Percentiles rank a stretch among this genome's conserved stretches.
Conservation (phyloP, 768 basidiomycete genomes). For the Scleroderma bovista region DNA sequence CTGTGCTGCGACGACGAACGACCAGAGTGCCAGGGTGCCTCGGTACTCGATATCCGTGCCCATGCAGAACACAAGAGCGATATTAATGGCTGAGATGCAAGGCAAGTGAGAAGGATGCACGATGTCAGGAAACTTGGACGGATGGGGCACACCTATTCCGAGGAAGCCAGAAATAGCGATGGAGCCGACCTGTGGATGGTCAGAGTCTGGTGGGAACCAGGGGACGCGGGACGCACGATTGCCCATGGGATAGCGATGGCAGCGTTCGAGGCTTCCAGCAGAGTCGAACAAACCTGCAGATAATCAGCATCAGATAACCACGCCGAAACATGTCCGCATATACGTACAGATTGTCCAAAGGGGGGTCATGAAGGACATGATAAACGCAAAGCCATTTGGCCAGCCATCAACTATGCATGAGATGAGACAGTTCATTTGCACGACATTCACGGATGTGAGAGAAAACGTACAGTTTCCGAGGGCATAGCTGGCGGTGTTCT, state of each 20-base stretch:
- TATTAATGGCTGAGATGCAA: constrained; percentile 38
- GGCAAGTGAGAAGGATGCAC: background rate
- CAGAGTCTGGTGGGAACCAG: background rate
- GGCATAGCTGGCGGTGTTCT: constrained; percentile 56
- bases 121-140: background rate
- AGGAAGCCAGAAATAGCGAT: constrained; percentile 41
- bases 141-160: constrained; percentile 35
- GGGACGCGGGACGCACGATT: constrained; percentile 32
- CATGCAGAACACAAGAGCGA: constrained; percentile 56
- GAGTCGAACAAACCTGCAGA: constrained; percentile 40
- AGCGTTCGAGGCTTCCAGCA: constrained; percentile 48
- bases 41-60: constrained; percentile 42
- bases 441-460: background rate
- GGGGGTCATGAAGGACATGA: constrained; percentile 46
- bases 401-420: constrained; percentile 33
- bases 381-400: constrained; percentile 45
- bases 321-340: background rate
- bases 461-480: constrained; percentile 50
- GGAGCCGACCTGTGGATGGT: constrained; percentile 25
- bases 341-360: constrained; percentile 41
- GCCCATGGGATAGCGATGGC: constrained; percentile 53
- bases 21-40: constrained; percentile 46
- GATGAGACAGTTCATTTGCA: background rate
- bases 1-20: constrained; percentile 48
- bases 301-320: background rate